Base-by-base conservation (phyloP, 73 alveolate species). In the Breviolum minutum region DNA sequence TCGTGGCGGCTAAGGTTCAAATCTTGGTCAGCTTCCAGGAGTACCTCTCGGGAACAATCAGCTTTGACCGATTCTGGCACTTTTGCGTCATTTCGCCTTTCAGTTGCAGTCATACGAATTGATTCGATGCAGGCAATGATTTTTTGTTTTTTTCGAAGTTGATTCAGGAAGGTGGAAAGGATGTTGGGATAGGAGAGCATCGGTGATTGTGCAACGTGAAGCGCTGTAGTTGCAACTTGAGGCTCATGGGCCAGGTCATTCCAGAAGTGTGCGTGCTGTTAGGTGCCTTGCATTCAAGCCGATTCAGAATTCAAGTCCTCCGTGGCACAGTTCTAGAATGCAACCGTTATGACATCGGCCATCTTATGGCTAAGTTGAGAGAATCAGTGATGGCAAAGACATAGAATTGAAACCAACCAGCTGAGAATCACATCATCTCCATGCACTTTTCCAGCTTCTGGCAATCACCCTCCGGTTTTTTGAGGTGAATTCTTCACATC, bases 211-310 rank as follows among this genome's bases (percentile, higher is more conserved):
- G n/a, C n/a, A n/a, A n/a, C n/a, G n/a, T 11, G 48, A 82, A 30
- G 16, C 29, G 32, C 1, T 16, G 40, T 64, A 8, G 19, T 12
- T 20, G 22, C 19, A 12, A 13, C 22, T 29, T 66, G 68, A 87
- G 95, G 95, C 95, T 87, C 17, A 87, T 87, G 95, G 95, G 95
- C 85, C 95, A 87, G 26, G 85, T 87, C 60, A 87, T 87, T 62
- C 95, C 95, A n/a, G 95, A 87, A n/a, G 95, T 87, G 13, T 87
- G 95, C 76, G 95, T 87, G 14, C 95, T 87, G 19, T 68, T 87
- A 24, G 95, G 95, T 20, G 32, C 30, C 81, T 71, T 71, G 81
- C 0, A n/a, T 40, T 40, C 54, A 40, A 40, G 54, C n/a, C n/a
- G n/a, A n/a, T n/a, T n/a, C n/a, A n/a, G n/a, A 22, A n/a, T 40